Evolutionary conservation across 2,329 filamentous ascomycete species (phyloP), one percentile per base, ranked within the genome.

Genomic region (Alternaria triticimaculans): DNA sequence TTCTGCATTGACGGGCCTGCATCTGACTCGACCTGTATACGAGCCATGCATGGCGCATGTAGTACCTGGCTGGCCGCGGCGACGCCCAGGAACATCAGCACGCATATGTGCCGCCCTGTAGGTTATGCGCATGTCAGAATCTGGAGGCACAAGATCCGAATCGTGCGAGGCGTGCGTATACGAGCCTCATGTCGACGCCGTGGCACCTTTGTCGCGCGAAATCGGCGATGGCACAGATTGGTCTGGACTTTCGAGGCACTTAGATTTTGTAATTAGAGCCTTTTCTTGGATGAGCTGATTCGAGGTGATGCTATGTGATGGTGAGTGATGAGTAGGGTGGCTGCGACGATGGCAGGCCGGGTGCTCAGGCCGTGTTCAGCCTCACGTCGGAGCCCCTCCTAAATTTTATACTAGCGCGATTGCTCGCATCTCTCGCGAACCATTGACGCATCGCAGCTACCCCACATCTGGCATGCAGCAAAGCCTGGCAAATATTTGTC

Each of bases 381-480:
- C 55, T 30, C 28, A 41, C n/a, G n/a, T 10, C 37, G 37, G 15
- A 54, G 54, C 69, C 72, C 70, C 71, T 73, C 71, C 63, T 68
- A 71, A 69, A 68, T 74, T 75, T 70, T 66, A 67, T 65, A 51
- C 62, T 72, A 73, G 70, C 70, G 70, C 59, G 63, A 59, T 65
- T 58, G 50, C 57, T 44, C 25, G 58, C 65, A 58, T 59, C 63
- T 57, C 62, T 67, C 63, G 55, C 55, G 53, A 50, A 53, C 54
- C 53, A 66, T 69, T 75, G 73, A 74, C 71, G 72, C 72, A 74
- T 73, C 66, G 67, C 65, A 66, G 30, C 58, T 64, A 66, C 70
- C 72, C 71, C 67, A 70, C 67, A 66, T 63, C 55, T 68, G 72
- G 73, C 49, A 76, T 76, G 74, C 73, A 69, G 63, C 71, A 68